Evolutionary conservation across 139 green algal genomes (phyloP).

Genomic region (Volvox africanus): DNA sequence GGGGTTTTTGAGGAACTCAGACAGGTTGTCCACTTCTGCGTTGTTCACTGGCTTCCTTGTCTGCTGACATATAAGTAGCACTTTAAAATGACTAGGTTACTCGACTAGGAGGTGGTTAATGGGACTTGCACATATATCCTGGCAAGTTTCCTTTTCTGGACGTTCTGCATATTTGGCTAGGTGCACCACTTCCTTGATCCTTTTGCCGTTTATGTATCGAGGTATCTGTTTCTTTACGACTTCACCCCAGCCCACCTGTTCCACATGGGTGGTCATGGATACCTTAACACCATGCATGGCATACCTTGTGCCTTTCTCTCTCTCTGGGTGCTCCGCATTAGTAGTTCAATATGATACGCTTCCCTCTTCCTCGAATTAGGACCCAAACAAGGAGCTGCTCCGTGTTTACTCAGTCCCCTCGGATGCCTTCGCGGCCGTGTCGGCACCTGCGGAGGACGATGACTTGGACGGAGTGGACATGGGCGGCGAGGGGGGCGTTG

Average conservation of each 20-base stretch:
- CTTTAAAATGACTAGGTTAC: background rate
- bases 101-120: background rate
- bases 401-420: slow-evolving; percentile 84
- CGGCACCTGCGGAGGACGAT: slow-evolving; percentile 1
- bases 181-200: too few relatives aligned
- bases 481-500: slow-evolving; percentile 5
- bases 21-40: background rate
- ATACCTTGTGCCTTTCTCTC: background rate
- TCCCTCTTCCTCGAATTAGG: slow-evolving; percentile 60
- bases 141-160: too few relatives aligned
- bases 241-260: too few relatives aligned
- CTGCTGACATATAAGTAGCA: background rate
- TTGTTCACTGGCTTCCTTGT: background rate
- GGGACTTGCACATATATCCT: too few relatives aligned
- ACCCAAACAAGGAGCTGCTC: slow-evolving; percentile 96
- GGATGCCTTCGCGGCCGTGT: slow-evolving; percentile 71
- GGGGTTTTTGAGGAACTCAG: too few relatives aligned
- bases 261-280: background rate
- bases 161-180: too few relatives aligned
- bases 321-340: background rate
- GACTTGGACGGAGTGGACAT: slow-evolving; percentile 30
- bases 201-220: too few relatives aligned
- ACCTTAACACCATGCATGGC: background rate
- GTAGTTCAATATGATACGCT: too few relatives aligned
- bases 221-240: too few relatives aligned